Conservation (phyloP, 805 yeast genomes). For the Candida orba region DNA sequence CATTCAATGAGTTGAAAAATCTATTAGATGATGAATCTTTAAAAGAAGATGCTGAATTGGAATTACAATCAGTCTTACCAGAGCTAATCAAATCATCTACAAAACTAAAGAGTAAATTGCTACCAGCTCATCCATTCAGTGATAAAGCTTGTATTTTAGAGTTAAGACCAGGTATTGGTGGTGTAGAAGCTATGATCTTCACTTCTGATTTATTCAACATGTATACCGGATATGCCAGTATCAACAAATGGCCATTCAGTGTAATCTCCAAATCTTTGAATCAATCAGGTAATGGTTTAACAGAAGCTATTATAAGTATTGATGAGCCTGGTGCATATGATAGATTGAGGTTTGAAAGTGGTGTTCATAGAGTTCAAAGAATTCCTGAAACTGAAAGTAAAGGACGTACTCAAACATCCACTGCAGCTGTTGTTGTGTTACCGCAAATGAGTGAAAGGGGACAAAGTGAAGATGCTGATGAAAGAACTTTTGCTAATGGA, state of each 20-base stretch:
- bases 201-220: conserved; percentile 71
- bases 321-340: conserved; percentile 75
- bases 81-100: conserved; percentile 34
- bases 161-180: conserved; percentile 93
- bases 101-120: conserved; percentile 46
- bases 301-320: conserved; percentile 69
- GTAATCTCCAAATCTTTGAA: conserved; percentile 51
- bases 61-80: conserved; percentile 43
- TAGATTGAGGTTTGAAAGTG: conserved; percentile 74
- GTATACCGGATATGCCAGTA: conserved; percentile 69
- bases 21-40: conserved; percentile 41
- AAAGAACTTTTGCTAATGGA: conserved; percentile 71
- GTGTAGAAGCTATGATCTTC: conserved; percentile 86
- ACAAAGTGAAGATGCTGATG: conserved; percentile 41
- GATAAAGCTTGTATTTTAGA: conserved; percentile 78
- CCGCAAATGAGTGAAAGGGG: conserved; percentile 67
- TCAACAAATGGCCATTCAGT: conserved; percentile 59
- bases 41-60: conserved; percentile 54
- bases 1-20: conserved; percentile 34
- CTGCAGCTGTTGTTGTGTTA: conserved; percentile 90
- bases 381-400: conserved; percentile 90
- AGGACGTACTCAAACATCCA: conserved; percentile 92
- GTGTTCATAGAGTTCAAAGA: conserved; percentile 93
- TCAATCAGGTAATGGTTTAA: conserved; percentile 57
- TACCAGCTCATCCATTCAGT: conserved; percentile 73